Base-by-base conservation (phyloP, 768 basidiomycete species). In the Tulasnella sp. region DNA sequence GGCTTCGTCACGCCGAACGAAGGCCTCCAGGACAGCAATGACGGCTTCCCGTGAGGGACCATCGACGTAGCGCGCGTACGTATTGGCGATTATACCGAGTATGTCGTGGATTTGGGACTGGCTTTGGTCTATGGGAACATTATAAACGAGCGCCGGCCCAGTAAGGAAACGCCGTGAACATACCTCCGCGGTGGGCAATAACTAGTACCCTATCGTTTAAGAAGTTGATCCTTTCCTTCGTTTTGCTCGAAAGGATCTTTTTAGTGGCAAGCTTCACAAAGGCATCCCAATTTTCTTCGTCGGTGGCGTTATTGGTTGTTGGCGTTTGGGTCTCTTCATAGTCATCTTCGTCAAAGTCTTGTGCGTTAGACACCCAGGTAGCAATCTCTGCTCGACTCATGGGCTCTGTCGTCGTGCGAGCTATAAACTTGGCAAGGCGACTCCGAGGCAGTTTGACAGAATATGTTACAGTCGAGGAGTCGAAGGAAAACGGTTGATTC, bases 41-140 rank as follows among this genome's bases (percentile, higher is more conserved):
- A 93, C 92, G 2, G 92, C 92, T 77, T 89, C 87, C 79, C 91
- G 87, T 0, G 94, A 96, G 71, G 86, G 82, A 2, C 87, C 83
- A 83, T 96, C 95, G 67, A 89, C 85, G 86, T 95, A 95, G 81
- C 91, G 89, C 20, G 92, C 90, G 83, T 94, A 92, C 0, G 93
- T 95, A 74, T 89, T 84, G 1, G 91, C 92, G 72, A 96, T 84
- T 5, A 95, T 85, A 78, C 87, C 87, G 83, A 96, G 91, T 35
- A 95, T 81, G 82, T 94, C 93, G 84, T 91, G 81, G 26, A 85
- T 86, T 82, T 92, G 91, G 0, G 88, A 85, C 73, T 67, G 61
- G 61, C 61, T 67, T 67, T 67, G 61, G 26, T 67, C 61, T 67
- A 67, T 67, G 29, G 11, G 16, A 35, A 26, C 32, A 32, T 9